These are phyloP conservation scores for Exsudoporus frostii DNA, from an alignment of 768 basidiomycete genomes.

Conservation along the genomic window DNA sequence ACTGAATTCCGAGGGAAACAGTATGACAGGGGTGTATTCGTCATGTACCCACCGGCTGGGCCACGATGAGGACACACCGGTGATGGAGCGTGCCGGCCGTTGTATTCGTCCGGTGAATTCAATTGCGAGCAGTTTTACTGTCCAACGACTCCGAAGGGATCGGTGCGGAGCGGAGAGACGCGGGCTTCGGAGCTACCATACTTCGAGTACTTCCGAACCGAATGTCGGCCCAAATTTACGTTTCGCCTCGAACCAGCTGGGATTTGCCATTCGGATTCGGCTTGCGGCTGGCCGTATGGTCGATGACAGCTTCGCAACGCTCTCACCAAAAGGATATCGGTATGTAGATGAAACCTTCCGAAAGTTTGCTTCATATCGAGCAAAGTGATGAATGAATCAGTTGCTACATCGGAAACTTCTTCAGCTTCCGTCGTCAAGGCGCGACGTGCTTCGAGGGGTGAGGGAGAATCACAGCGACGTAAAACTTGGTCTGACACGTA, in stretches of 20 bases:
- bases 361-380: not conserved
- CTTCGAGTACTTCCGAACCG: not conserved
- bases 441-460: not conserved
- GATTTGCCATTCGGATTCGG: conserved; percentile 3
- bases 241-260: not conserved
- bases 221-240: not conserved
- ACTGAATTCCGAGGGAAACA: not conserved
- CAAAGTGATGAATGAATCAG: not conserved
- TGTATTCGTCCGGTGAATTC: not conserved
- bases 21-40: not conserved
- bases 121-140: not conserved
- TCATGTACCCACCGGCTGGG: not conserved
- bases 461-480: not conserved
- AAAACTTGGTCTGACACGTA: not conserved
- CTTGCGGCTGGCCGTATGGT: not conserved
- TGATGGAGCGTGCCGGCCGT: not conserved
- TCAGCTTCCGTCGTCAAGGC: not conserved
- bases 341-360: not conserved
- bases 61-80: not conserved
- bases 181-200: not conserved
- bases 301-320: not conserved
- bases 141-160: not conserved
- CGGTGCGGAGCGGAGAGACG: not conserved
- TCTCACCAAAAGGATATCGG: not conserved
- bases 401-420: not conserved